These are phyloP conservation scores for Thuja plicata DNA, from an alignment of 83 land plant genomes.

Conservation along the genomic window DNA sequence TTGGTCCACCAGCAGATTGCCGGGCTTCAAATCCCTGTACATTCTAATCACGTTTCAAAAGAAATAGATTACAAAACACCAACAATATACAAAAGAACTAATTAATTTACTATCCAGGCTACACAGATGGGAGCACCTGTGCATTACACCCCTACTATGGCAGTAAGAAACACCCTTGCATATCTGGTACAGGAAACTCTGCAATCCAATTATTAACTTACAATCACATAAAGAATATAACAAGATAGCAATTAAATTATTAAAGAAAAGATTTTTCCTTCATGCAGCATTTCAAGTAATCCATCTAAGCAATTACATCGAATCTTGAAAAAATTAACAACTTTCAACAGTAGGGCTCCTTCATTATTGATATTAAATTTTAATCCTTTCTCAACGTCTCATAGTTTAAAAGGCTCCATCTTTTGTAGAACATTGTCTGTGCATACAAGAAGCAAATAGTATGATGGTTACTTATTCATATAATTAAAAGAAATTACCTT, in stretches of 20 bases:
- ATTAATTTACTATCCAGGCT: background rate
- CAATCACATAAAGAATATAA: background rate
- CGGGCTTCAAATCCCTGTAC: constrained; percentile 89
- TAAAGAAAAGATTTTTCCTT: background rate
- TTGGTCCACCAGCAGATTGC: constrained; percentile 84
- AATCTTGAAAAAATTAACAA: background rate
- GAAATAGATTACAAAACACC: background rate
- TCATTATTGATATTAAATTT: background rate
- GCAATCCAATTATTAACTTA: constrained; percentile 1
- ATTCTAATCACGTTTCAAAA: background rate
- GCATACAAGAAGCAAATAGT: background rate
- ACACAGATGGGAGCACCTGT: constrained; percentile 51
- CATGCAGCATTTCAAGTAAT: background rate
- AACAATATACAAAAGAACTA: background rate
- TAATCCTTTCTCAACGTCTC: too few species aligned
- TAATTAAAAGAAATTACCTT: constrained; percentile 42
- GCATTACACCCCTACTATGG: constrained; percentile 89
- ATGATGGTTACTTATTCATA: background rate
- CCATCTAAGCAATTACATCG: background rate
- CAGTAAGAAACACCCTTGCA: constrained; percentile 93
- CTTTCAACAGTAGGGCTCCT: background rate
- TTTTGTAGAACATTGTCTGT: background rate
- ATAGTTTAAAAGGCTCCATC: background rate
- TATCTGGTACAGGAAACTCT: constrained; percentile 94
- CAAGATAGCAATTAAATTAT: background rate